Conservation (phyloP, 305 asterid species). For the Coffea humblotiana region DNA sequence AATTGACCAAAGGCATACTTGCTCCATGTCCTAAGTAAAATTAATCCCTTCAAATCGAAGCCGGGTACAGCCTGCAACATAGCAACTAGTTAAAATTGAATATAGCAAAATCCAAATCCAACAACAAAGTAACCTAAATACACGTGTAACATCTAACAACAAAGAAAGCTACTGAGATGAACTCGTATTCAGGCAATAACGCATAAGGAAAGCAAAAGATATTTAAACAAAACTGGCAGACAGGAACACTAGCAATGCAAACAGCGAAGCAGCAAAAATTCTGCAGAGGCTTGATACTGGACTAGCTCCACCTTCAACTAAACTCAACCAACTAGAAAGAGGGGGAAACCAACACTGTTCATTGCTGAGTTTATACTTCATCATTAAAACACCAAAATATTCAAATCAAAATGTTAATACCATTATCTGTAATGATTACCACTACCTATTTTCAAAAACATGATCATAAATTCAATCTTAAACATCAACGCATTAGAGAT, state of each 20-base stretch:
- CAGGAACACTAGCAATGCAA: background rate
- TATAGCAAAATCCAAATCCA: background rate
- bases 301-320: background rate
- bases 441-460: background rate
- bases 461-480: background rate
- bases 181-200: background rate
- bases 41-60: slow-evolving; percentile 44
- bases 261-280: background rate
- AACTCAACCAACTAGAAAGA: background rate
- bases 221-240: background rate
- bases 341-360: background rate
- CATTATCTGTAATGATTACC: background rate
- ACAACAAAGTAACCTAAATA: background rate
- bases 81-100: background rate
- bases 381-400: background rate
- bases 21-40: slow-evolving; percentile 87
- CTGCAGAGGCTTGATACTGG: background rate
- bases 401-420: background rate
- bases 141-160: background rate
- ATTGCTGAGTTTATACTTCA: background rate
- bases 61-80: slow-evolving; percentile 44
- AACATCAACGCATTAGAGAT: background rate
- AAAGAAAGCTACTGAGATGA: background rate
- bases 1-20: slow-evolving; percentile 61
- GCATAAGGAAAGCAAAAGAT: background rate